Conservation (phyloP, 352 stramenopile species). For the Phytophthora lateralis region DNA sequence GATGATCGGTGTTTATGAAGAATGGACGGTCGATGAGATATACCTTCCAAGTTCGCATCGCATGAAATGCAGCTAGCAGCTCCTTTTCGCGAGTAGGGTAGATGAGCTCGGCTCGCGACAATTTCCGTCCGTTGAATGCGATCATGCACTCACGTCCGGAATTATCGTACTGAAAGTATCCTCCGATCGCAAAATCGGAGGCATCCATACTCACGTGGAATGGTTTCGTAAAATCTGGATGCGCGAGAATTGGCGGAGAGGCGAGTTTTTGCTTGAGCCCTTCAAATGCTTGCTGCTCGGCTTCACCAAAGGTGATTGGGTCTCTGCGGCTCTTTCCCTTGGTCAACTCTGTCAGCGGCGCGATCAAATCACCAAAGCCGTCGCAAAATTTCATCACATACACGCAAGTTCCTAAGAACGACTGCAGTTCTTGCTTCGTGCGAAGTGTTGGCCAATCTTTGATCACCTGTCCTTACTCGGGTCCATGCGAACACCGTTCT, state of each 20-base stretch:
- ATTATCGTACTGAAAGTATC: neutral
- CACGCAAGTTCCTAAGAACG: conserved; percentile 19
- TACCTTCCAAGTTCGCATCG: conserved; percentile 1
- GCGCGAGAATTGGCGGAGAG: conserved; percentile 1
- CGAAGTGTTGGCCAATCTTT: conserved; percentile 5
- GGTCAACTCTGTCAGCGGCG: conserved; percentile 4
- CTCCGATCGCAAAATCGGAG: neutral
- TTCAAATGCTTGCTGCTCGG: neutral
- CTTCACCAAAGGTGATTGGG: neutral
- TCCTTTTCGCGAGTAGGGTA: neutral
- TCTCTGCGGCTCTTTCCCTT: neutral
- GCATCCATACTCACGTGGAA: conserved; percentile 5
- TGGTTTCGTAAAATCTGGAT: conserved; percentile 7
- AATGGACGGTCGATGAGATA: neutral
- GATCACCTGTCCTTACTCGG: conserved; percentile 18
- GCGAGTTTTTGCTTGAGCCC: conserved; percentile 5
- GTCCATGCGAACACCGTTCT: conserved; percentile 13
- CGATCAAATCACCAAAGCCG: conserved; percentile 1
- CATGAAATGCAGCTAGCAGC: neutral
- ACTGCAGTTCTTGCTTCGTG: conserved; percentile 25
- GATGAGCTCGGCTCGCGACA: neutral
- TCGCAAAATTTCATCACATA: conserved; percentile 28
- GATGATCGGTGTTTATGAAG: neutral
- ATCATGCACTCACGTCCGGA: neutral
- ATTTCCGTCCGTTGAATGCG: neutral